phyloP scores from a whole-genome alignment of 768 basidiomycete genomes.

The Cyclocybe aegerita region DNA sequence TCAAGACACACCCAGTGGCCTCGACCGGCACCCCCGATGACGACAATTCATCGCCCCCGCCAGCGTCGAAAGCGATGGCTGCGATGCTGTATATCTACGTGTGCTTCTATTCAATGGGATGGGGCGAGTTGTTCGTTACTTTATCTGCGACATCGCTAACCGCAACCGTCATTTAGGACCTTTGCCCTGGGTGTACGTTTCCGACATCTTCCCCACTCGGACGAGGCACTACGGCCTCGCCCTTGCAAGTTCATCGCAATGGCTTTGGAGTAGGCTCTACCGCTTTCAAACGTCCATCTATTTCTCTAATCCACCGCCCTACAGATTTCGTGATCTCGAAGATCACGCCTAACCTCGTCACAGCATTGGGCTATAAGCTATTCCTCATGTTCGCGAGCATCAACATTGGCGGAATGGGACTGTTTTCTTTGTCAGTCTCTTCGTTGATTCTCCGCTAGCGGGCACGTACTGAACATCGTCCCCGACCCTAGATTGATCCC shows the following conservation, averaged over 20 bases:
- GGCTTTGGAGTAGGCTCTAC: slow-evolving; percentile 82
- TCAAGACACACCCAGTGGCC: slow-evolving; percentile 73
- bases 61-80: slow-evolving; percentile 79
- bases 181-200: slow-evolving; percentile 59
- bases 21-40: slow-evolving; percentile 19
- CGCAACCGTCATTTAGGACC: slow-evolving; percentile 36
- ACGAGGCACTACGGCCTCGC: slow-evolving; percentile 82
- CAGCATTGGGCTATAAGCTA: too few species aligned
- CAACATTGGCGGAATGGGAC: too few species aligned
- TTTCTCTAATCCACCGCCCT: not conserved
- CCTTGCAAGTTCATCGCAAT: slow-evolving; percentile 74
- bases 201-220: slow-evolving; percentile 86
- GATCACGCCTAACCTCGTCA: too few species aligned
- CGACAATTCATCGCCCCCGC: slow-evolving; percentile 36
- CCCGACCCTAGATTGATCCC: too few species aligned
- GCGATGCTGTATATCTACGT: slow-evolving; percentile 86
- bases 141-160: slow-evolving; percentile 12
- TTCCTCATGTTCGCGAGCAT: too few species aligned
- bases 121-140: slow-evolving; percentile 44
- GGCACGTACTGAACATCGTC: too few species aligned
- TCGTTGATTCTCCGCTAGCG: too few species aligned
- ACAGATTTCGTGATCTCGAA: slow-evolving; percentile 7
- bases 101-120: slow-evolving; percentile 86
- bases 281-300: not conserved
- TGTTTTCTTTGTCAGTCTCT: too few species aligned